Conservation (phyloP, 78 protist species). For the Isochrysis galbana region DNA sequence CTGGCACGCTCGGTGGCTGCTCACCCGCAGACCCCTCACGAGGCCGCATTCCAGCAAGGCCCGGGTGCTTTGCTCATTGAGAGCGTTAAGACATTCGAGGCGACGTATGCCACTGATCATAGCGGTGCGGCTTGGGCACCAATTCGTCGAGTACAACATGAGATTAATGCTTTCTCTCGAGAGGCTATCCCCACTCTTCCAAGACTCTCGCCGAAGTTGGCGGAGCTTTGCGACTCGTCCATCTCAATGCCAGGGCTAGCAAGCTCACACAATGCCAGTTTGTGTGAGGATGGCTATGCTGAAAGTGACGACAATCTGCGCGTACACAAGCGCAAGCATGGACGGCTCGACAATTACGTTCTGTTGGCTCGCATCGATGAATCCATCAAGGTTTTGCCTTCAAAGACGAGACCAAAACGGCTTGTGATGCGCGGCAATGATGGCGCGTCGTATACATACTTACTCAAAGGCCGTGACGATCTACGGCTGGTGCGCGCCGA, state of each 20-base stretch:
- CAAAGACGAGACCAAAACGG: slow-evolving; percentile 44
- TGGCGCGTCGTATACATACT: slow-evolving; percentile 15
- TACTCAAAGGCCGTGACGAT: slow-evolving; percentile 42
- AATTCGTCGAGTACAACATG: neutral
- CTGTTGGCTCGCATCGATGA: too few relatives aligned
- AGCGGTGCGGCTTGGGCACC: neutral
- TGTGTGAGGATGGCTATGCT: too few relatives aligned
- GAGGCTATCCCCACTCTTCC: neutral
- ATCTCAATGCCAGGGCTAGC: slow-evolving; percentile 46
- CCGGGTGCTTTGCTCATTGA: neutral
- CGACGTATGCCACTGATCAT: neutral
- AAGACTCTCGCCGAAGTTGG: neutral
- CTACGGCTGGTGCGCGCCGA: too few relatives aligned
- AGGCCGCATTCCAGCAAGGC: neutral
- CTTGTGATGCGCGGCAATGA: neutral
- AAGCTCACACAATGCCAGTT: too few relatives aligned
- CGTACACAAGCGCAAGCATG: too few relatives aligned
- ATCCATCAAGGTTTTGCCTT: neutral
- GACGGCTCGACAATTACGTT: too few relatives aligned
- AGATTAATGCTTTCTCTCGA: neutral
- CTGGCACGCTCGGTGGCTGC: neutral
- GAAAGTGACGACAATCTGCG: too few relatives aligned
- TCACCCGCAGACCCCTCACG: neutral
- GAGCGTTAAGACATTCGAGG: neutral
- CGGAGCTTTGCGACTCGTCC: neutral